A percentile compares a stretch with the other conserved stretches of the same genome.
These are phyloP conservation scores for Papiliotrema flavescens DNA, from an alignment of 1,284 basidiomycete species.

Conservation along the genomic window DNA sequence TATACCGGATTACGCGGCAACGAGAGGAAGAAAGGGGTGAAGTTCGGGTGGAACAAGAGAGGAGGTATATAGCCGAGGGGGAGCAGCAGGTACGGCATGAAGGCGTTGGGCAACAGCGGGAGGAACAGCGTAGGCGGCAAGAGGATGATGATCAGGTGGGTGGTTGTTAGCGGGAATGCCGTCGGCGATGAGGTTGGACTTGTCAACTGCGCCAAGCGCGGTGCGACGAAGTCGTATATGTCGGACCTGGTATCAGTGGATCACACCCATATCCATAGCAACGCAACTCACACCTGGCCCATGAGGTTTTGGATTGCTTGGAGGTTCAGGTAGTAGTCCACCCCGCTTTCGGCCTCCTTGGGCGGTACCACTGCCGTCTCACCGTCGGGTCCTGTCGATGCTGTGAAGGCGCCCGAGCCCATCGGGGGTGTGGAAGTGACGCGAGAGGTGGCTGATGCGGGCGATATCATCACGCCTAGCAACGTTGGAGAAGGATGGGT, in stretches of 20 bases:
- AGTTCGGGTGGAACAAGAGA: slow-evolving; percentile 44
- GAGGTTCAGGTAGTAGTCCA: slow-evolving; percentile 50
- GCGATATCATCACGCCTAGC: slow-evolving; percentile 21
- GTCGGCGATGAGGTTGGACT: slow-evolving; percentile 28
- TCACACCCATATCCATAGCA: background rate
- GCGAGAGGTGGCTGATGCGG: slow-evolving; percentile 14
- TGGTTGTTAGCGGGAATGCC: slow-evolving; percentile 39
- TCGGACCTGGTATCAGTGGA: slow-evolving; percentile 29
- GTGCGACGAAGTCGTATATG: slow-evolving; percentile 34
- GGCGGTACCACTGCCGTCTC: slow-evolving; percentile 37
- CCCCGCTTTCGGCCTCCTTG: slow-evolving; percentile 41
- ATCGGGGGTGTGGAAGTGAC: slow-evolving; percentile 1
- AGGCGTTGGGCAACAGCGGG: slow-evolving; percentile 35
- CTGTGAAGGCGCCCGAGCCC: slow-evolving; percentile 4
- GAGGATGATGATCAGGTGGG: slow-evolving; percentile 38
- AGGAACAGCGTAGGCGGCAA: slow-evolving; percentile 42
- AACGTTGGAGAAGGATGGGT: slow-evolving; percentile 33
- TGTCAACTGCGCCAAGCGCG: slow-evolving; percentile 24
- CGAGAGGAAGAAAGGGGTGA: slow-evolving; percentile 21
- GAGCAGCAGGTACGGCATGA: slow-evolving; percentile 43
- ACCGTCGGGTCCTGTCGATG: slow-evolving; percentile 19
- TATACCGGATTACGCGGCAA: slow-evolving; percentile 21
- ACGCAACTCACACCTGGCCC: slow-evolving; percentile 41
- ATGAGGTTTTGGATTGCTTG: slow-evolving; percentile 52
- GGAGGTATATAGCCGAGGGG: slow-evolving; percentile 39